Evolutionary conservation across 2,329 filamentous ascomycete species (phyloP).

Genomic region (Colletotrichum truncatum): DNA sequence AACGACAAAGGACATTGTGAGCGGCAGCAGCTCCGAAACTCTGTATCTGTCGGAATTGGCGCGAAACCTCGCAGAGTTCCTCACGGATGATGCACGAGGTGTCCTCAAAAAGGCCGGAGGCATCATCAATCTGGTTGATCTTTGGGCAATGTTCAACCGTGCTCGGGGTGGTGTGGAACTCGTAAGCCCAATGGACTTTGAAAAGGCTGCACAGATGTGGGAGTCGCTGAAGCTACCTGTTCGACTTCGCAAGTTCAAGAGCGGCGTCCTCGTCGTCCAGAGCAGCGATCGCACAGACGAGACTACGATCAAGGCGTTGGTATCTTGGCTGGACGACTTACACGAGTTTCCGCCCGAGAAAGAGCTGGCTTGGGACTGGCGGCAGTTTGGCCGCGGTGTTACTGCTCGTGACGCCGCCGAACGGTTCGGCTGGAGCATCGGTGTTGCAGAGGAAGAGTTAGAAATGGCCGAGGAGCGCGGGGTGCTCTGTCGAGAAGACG

Average conservation of each 20-base stretch:
- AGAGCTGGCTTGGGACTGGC: constrained; percentile 80
- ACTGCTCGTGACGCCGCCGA: constrained; percentile 91
- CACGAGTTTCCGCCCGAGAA: constrained; percentile 71
- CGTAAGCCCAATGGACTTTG: constrained; percentile 90
- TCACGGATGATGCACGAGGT: constrained; percentile 84
- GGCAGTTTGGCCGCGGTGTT: constrained; percentile 81
- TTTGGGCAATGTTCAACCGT: constrained; percentile 96
- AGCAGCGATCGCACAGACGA: constrained; percentile 89
- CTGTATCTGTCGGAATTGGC: constrained; percentile 90
- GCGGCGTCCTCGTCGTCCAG: constrained; percentile 94
- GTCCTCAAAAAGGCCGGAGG: constrained; percentile 83
- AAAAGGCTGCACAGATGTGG: constrained; percentile 89
- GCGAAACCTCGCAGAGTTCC: constrained; percentile 85
- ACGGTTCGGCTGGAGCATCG: constrained; percentile 95
- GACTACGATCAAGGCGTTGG: constrained; percentile 80
- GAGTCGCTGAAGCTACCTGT: constrained; percentile 88
- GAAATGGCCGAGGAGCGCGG: constrained; percentile 97
- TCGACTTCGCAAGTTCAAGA: constrained; percentile 87
- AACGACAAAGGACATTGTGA: constrained; percentile 95
- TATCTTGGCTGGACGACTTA: constrained; percentile 80
- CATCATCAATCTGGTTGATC: constrained; percentile 87
- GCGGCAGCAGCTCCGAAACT: constrained; percentile 76
- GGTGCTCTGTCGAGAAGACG: constrained; percentile 87
- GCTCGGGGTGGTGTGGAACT: constrained; percentile 93
- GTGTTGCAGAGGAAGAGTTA: constrained; percentile 92